Conservation (phyloP, 2,329 filamentous ascomycete species). For the Pseudonectria buxi region DNA sequence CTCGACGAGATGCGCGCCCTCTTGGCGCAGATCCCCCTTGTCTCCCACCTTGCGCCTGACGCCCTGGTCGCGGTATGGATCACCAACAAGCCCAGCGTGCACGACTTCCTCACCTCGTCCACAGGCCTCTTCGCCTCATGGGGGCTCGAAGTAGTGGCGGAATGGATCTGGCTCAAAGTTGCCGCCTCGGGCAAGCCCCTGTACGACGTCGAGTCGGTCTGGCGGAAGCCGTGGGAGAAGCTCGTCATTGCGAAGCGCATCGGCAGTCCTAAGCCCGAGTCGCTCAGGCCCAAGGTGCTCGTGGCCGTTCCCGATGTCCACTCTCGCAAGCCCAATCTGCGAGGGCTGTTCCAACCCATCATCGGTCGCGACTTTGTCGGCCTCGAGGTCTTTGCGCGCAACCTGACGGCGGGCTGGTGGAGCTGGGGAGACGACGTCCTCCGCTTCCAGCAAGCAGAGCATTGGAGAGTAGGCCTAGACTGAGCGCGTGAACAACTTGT, state of each 20-base stretch:
- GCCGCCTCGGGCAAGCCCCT: conserved; percentile 60
- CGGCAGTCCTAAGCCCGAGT: conserved; percentile 20
- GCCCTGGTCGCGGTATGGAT: conserved; percentile 68
- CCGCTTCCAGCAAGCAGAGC: conserved; percentile 55
- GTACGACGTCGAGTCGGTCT: conserved; percentile 49
- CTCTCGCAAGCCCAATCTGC: conserved; percentile 70
- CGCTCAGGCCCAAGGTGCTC: conserved; percentile 45
- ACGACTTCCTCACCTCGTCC: conserved; percentile 45
- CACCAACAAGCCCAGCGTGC: conserved; percentile 61
- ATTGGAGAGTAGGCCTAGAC: conserved; percentile 34
- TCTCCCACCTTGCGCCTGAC: conserved; percentile 42
- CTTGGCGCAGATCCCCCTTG: conserved; percentile 50
- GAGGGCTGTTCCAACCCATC: conserved; percentile 50
- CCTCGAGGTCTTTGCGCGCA: conserved; percentile 72
- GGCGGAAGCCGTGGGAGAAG: conserved; percentile 73
- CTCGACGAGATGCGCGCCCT: conserved; percentile 42
- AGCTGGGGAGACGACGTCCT: conserved; percentile 70
- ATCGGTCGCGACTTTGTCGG: conserved; percentile 46
- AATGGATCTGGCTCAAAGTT: conserved; percentile 77
- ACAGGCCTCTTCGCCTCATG: conserved; percentile 57
- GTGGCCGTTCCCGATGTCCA: conserved; percentile 68
- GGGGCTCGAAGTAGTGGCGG: conserved; percentile 58
- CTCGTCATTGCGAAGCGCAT: conserved; percentile 53
- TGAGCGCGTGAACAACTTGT: conserved; percentile 6
- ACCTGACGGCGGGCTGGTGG: conserved; percentile 70